phyloP scores from a whole-genome alignment of 2,329 filamentous ascomycete genomes.

The Fusarium tupiense region DNA sequence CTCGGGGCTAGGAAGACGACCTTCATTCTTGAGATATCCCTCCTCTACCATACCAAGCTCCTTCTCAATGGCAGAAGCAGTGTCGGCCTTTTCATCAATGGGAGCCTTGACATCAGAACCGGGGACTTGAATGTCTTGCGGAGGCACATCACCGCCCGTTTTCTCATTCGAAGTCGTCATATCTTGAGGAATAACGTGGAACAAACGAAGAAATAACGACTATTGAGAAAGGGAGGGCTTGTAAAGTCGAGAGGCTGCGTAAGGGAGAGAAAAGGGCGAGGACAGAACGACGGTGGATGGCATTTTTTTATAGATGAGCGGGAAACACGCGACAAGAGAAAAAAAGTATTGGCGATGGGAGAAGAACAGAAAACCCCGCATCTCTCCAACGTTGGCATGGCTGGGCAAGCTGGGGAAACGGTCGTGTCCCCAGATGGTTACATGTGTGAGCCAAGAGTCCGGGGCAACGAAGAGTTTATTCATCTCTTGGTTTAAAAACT shows the following conservation, averaged over 20 bases:
- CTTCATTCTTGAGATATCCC: slow-evolving; percentile 1
- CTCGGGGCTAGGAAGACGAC: slow-evolving; percentile 4
- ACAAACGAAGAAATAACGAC: background rate
- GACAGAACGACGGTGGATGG: background rate
- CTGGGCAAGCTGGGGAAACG: background rate
- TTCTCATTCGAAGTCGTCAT: slow-evolving; percentile 2
- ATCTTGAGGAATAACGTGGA: fast-evolving
- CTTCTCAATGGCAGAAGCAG: background rate
- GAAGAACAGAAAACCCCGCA: background rate
- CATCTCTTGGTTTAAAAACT: background rate
- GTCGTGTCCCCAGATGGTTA: background rate
- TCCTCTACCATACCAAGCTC: slow-evolving; percentile 6
- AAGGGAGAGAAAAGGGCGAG: background rate
- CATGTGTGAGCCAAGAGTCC: slow-evolving; percentile 1
- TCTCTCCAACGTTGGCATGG: background rate
- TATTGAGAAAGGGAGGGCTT: background rate
- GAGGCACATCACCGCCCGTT: background rate
- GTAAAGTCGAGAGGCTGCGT: background rate
- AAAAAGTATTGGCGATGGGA: background rate
- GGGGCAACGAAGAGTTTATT: background rate
- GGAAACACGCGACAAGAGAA: background rate
- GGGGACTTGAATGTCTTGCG: background rate
- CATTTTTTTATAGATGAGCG: background rate
- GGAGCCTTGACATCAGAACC: background rate
- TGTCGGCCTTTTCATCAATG: background rate